Conservation (phyloP, 768 basidiomycete genomes). For the Neoboletus magnificus region DNA sequence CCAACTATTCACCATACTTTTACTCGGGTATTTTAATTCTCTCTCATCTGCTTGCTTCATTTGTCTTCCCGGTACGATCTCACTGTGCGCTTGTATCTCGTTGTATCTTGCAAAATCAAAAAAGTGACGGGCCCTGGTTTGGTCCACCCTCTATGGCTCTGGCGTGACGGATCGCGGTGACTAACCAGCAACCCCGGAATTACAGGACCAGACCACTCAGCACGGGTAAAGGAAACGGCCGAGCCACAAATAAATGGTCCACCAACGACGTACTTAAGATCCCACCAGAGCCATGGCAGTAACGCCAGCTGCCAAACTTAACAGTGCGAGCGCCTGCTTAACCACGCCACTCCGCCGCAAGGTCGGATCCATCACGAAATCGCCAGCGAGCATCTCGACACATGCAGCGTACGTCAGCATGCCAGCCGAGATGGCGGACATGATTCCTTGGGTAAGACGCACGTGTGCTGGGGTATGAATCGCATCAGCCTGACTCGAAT, state of each 20-base stretch:
- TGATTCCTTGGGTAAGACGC: conserved; percentile 61
- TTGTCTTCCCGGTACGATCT: not conserved
- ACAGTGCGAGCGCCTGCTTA: conserved; percentile 53
- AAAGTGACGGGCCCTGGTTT: not conserved
- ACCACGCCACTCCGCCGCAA: conserved; percentile 38
- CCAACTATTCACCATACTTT: not conserved
- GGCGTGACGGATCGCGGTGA: not conserved
- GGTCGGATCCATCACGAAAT: conserved; percentile 71
- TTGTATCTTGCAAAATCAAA: conserved; percentile 4
- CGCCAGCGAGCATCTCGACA: conserved; percentile 84
- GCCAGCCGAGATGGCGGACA: conserved; percentile 80
- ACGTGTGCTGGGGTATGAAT: conserved; percentile 37
- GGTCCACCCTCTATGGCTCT: not conserved
- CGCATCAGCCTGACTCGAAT: not conserved
- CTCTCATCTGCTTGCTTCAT: not conserved
- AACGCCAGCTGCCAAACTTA: conserved; percentile 60
- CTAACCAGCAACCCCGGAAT: not conserved
- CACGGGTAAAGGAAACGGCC: not conserved
- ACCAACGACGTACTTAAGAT: conserved; percentile 8
- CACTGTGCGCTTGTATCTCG: not conserved
- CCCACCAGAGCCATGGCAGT: conserved; percentile 61
- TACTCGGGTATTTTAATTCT: not conserved
- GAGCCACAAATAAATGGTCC: not conserved
- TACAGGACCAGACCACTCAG: not conserved
- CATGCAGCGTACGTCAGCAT: conserved; percentile 82